A percentile compares a stretch with the other conserved stretches of the same genome.
Conservation (phyloP, 768 basidiomycete species). For the Suillus cothurnatus region DNA sequence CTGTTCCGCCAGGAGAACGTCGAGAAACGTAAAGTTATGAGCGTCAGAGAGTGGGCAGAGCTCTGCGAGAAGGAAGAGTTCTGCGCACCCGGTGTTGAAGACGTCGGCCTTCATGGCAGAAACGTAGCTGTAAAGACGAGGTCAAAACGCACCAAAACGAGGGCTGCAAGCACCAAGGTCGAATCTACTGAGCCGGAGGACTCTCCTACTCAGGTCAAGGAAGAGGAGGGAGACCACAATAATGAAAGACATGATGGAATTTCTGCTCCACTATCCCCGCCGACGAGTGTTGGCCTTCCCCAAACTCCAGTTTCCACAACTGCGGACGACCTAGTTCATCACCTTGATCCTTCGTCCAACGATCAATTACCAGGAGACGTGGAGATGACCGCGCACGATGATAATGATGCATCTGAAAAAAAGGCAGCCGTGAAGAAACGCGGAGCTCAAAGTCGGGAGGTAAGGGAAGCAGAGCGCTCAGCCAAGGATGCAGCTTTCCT, state of each 20-base stretch:
- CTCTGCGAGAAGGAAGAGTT: conserved; percentile 71
- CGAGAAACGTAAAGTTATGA: conserved; percentile 82
- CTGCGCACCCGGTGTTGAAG: conserved; percentile 71
- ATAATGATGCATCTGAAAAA: conserved; percentile 35
- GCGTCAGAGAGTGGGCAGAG: conserved; percentile 87
- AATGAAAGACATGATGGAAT: conserved; percentile 1
- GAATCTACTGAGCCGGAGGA: conserved; percentile 48
- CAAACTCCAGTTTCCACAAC: conserved; percentile 20
- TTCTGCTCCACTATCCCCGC: conserved; percentile 29
- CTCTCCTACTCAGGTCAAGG: conserved; percentile 42
- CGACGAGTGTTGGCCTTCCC: conserved; percentile 27
- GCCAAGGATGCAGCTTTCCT: conserved; percentile 58
- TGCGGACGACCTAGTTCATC: conserved; percentile 10
- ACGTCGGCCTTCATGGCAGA: conserved; percentile 58
- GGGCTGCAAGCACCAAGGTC: conserved; percentile 37
- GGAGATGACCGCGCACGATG: conserved; percentile 14
- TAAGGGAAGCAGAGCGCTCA: conserved; percentile 46
- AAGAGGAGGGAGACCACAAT: conserved; percentile 39
- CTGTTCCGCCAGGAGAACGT: conserved; percentile 90
- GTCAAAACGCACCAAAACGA: conserved; percentile 46
- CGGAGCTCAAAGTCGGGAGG: conserved; percentile 40
- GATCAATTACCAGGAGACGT: conserved; percentile 12
- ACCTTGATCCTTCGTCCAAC: conserved; percentile 9
- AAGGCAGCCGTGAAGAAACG: conserved; percentile 45
- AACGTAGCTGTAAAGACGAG: conserved; percentile 38